Conservation (phyloP, 2,329 filamentous ascomycete species). For the Sporothrix brasiliensis region DNA sequence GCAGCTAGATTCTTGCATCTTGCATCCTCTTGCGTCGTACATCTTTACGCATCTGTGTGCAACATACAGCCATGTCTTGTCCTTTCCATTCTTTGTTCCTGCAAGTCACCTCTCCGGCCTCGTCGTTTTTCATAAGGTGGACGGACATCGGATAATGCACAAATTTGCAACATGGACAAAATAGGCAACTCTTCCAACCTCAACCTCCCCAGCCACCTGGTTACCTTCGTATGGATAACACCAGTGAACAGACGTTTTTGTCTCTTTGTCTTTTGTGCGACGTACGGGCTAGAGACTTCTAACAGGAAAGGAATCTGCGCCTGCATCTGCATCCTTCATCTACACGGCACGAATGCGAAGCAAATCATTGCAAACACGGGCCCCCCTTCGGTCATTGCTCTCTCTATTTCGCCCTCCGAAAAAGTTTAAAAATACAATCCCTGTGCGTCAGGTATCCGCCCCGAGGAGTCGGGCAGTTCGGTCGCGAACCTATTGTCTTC, state of each 20-base stretch:
- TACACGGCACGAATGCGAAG: no score
- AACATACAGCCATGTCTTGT: background rate
- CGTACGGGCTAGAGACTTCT: background rate
- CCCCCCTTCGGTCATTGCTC: background rate
- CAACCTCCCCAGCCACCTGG: background rate
- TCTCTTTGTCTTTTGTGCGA: no score
- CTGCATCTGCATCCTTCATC: no score
- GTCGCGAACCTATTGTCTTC: no score
- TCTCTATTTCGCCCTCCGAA: background rate
- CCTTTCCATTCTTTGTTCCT: background rate
- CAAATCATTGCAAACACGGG: background rate
- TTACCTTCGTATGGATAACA: background rate
- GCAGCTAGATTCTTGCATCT: background rate
- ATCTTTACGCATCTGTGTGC: background rate
- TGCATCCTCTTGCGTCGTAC: background rate
- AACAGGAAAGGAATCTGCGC: constrained; percentile 1
- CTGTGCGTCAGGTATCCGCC: background rate
- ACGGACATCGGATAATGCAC: no score
- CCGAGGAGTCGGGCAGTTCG: no score
- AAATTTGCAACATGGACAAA: background rate
- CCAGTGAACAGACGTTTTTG: background rate
- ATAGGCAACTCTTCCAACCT: background rate
- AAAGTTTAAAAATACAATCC: constrained; percentile 6
- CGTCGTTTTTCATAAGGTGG: background rate
- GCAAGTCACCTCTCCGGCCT: constrained; percentile 4